phyloP scores from a whole-genome alignment of 805 yeast species.

The Saccharomycopsis malanga region DNA sequence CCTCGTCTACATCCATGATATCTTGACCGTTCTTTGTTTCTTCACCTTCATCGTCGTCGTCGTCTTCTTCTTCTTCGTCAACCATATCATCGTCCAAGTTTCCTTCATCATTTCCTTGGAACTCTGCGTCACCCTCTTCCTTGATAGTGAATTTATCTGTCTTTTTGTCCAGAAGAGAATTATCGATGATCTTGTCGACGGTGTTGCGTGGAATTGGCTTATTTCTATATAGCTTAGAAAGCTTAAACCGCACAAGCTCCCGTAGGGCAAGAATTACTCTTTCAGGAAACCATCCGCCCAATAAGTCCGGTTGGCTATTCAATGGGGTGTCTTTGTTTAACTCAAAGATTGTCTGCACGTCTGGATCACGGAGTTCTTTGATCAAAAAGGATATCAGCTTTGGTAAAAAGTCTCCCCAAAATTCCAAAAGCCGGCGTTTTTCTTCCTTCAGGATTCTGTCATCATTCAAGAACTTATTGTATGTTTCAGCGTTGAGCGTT shows the following conservation, averaged over 20 bases:
- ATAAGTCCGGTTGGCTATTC: constrained; percentile 41
- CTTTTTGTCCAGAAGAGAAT: too few relatives aligned
- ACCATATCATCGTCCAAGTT: constrained; percentile 23
- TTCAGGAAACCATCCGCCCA: constrained; percentile 76
- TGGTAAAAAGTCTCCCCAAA: constrained; percentile 69
- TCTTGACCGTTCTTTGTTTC: constrained; percentile 25
- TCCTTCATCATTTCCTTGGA: constrained; percentile 25
- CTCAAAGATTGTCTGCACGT: constrained; percentile 40
- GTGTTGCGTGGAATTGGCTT: constrained; percentile 37
- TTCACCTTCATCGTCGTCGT: constrained; percentile 6
- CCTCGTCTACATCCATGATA: constrained; percentile 25
- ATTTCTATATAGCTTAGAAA: constrained; percentile 51
- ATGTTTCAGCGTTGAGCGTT: constrained; percentile 24
- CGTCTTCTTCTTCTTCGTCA: constrained; percentile 15
- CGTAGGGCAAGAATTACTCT: constrained; percentile 59
- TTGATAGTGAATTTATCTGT: constrained; percentile 26
- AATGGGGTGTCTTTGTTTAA: neutral
- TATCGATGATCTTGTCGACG: constrained; percentile 38
- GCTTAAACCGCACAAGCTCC: constrained; percentile 63
- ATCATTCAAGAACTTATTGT: constrained; percentile 24
- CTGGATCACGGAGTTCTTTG: constrained; percentile 68
- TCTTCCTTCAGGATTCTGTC: constrained; percentile 27
- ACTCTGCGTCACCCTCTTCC: constrained; percentile 30
- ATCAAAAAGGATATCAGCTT: constrained; percentile 66
- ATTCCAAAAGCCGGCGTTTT: constrained; percentile 38